Evolutionary conservation across 768 basidiomycete species (phyloP).

Genomic region (Naganishia antarctica): DNA sequence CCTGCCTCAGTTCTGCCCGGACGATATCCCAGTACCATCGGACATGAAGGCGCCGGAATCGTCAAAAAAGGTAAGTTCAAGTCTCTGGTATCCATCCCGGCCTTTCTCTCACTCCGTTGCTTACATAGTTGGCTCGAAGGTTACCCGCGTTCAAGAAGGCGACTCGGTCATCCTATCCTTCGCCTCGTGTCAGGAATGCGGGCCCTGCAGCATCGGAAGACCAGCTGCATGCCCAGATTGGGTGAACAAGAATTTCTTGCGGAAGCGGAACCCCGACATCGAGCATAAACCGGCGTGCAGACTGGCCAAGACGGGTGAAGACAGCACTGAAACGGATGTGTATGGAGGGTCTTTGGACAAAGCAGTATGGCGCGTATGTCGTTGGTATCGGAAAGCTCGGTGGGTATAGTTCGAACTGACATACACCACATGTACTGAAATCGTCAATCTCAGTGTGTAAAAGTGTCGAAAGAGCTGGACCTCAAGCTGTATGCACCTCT

Average conservation of each 20-base stretch:
- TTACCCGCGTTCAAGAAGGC: constrained; percentile 11
- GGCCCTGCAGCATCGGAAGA: not conserved
- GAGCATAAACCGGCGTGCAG: not conserved
- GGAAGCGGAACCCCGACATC: constrained; percentile 10
- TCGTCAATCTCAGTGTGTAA: constrained; percentile 2
- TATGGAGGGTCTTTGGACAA: constrained; percentile 23
- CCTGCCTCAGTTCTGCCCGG: not conserved
- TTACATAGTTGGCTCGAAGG: constrained; percentile 4
- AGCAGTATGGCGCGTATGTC: constrained; percentile 19
- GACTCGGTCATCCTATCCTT: constrained; percentile 23
- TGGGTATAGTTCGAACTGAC: not conserved
- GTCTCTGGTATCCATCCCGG: not conserved
- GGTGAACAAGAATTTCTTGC: constrained; percentile 20
- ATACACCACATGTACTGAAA: not conserved
- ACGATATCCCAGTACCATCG: constrained; percentile 6
- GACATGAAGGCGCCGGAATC: constrained; percentile 19
- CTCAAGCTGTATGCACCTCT: constrained; percentile 20
- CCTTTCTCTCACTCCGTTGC: not conserved
- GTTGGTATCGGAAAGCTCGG: constrained; percentile 18
- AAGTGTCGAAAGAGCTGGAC: constrained; percentile 14
- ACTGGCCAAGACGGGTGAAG: not conserved
- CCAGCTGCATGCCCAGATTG: constrained; percentile 22
- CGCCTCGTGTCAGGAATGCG: constrained; percentile 17
- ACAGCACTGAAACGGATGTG: not conserved
- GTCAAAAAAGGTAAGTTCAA: not conserved